Evolutionary conservation across 495 filamentous ascomycete species (phyloP).

Genomic region (Lasiosphaeria hispida): DNA sequence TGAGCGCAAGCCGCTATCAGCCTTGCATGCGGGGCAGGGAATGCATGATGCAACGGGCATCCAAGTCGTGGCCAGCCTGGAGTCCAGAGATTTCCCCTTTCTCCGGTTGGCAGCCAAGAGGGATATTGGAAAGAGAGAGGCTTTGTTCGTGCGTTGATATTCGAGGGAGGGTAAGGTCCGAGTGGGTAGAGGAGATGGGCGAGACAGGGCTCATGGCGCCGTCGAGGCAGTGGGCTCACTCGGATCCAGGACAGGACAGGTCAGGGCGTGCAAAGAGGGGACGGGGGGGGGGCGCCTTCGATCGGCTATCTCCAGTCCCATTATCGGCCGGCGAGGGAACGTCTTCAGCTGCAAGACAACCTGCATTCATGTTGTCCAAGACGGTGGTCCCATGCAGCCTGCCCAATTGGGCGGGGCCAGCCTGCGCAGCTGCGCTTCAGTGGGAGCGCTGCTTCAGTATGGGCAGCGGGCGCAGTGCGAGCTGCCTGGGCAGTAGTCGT

Average conservation of each 20-base stretch:
- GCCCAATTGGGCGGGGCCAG: slow-evolving; percentile 25
- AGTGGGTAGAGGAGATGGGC: too few relatives aligned
- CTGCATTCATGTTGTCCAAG: slow-evolving; percentile 15
- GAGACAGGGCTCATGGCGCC: neutral
- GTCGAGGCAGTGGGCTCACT: neutral
- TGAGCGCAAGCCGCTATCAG: slow-evolving; percentile 6
- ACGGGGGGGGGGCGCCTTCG: slow-evolving; percentile 11
- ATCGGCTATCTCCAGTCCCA: slow-evolving; percentile 15
- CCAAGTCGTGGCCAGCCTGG: too few relatives aligned
- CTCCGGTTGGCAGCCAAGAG: too few relatives aligned
- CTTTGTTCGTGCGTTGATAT: too few relatives aligned
- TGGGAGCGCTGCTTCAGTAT: slow-evolving; percentile 28
- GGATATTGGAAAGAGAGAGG: neutral
- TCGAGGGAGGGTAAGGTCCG: too few relatives aligned
- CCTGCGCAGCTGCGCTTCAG: slow-evolving; percentile 3
- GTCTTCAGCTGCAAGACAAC: slow-evolving; percentile 13
- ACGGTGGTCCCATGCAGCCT: slow-evolving; percentile 21
- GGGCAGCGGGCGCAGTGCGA: slow-evolving; percentile 45
- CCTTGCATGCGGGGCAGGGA: slow-evolving; percentile 14
- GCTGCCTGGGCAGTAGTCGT: slow-evolving; percentile 48
- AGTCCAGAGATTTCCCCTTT: too few relatives aligned
- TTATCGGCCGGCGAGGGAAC: slow-evolving; percentile 16
- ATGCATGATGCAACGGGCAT: slow-evolving; percentile 8
- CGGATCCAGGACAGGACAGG: neutral
- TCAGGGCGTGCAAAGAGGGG: neutral